Evolutionary conservation across 768 basidiomycete species (phyloP), one percentile per base, ranked within the genome.

Genomic region (Astraeus odoratus): DNA sequence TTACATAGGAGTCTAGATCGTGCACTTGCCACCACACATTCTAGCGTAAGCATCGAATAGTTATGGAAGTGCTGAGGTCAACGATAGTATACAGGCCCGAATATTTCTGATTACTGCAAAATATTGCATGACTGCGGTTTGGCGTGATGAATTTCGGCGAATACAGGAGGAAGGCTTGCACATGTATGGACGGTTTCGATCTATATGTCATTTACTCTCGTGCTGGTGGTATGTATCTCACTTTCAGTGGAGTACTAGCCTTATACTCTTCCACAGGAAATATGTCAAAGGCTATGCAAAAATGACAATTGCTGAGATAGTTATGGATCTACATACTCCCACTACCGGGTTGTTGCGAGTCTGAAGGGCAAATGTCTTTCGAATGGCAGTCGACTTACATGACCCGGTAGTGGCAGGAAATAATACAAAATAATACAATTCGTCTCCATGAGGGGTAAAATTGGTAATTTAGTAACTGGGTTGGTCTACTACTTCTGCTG

Each of bases 71-170:
- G n/a, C 19, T 16, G 41, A 16, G 33, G 22, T 36, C 6, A 8
- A 41, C 12, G 35, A 49, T 31, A 15, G 12, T 27, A 45, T 23
- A 24, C 60, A 89, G 75, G 73, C 82, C 47, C 85, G 95, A 16
- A 81, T 98, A 58, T 98, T 97, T 63, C 60, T 97, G 25, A 85
- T 97, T 46, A 86, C 86, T 13, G 93, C 92, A 6, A 84, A 87
- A 57, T 95, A 88, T 65, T 96, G 94, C 59, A 73, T 80, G 41
- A 72, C 70, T 9, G 85, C 89, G 7, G 80, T 88, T 3, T 90
- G 87, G 87, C 70, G 74, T 42, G 83, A 85, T 53, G 82, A 92
- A 44, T 67, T 66, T 55, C 63, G 64, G 37, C 69, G 68, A 22
- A 74, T 86, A 65, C 66, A 70, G 33, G 64, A 67, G 24, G 65